A percentile compares a stretch with the other conserved stretches of the same genome.
phyloP scores from a whole-genome alignment of 2,329 filamentous ascomycete genomes.

The Aspergillus floridensis region DNA sequence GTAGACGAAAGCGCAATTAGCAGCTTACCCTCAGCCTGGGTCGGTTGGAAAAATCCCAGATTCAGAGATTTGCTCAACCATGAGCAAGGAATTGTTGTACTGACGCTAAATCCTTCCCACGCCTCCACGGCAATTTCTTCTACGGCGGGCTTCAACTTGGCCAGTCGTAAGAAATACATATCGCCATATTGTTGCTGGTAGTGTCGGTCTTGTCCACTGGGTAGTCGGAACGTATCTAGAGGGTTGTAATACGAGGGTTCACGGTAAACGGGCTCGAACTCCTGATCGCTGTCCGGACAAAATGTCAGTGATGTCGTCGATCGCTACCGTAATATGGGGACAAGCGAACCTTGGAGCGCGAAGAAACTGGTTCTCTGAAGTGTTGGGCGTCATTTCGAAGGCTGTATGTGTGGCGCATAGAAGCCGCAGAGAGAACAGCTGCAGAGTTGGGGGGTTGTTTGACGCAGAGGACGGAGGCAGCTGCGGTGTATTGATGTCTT shows the following conservation, averaged over 20 bases:
- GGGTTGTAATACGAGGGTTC: constrained; percentile 66
- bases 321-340: background rate
- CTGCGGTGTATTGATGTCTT: constrained; percentile 2
- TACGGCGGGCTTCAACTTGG: constrained; percentile 80
- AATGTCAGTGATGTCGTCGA: constrained; percentile 1
- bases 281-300: constrained; percentile 29
- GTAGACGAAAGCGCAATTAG: background rate
- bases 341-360: constrained; percentile 28
- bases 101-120: constrained; percentile 70
- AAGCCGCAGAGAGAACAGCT: background rate
- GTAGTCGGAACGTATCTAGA: constrained; percentile 70
- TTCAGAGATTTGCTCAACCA: background rate
- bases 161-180: constrained; percentile 92
- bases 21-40: background rate
- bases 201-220: constrained; percentile 60
- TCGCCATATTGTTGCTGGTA: constrained; percentile 97
- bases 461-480: background rate
- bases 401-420: background rate
- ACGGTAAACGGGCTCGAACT: constrained; percentile 51
- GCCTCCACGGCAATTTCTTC: constrained; percentile 70
- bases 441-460: background rate
- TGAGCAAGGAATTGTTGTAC: constrained; percentile 2
- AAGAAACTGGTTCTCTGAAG: constrained; percentile 25
- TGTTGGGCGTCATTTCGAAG: constrained; percentile 17
- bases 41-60: background rate